Evolutionary conservation across 371 early-diverging fungal species (phyloP).

Genomic region (Nematocida parisii): DNA sequence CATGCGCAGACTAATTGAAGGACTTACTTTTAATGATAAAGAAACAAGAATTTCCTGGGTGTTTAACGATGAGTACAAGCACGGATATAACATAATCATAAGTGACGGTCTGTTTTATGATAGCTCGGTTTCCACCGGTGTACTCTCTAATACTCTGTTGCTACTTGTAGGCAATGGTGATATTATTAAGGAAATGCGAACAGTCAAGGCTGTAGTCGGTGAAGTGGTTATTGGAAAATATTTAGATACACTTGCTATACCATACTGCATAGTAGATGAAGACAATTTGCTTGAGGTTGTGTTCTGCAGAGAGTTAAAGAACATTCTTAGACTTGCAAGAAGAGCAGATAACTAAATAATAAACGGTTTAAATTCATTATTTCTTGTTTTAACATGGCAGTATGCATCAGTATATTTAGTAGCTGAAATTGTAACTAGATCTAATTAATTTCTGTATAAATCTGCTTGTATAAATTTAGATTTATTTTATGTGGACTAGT

Average conservation of each 20-base stretch:
- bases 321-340: constrained; percentile 23
- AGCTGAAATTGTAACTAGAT: not conserved
- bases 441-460: not conserved
- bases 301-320: constrained; percentile 51
- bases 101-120: constrained; percentile 58
- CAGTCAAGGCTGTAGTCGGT: constrained; percentile 45
- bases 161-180: constrained; percentile 30
- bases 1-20: constrained; percentile 29
- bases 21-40: constrained; percentile 52
- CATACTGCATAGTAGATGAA: constrained; percentile 55
- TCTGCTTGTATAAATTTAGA: not conserved
- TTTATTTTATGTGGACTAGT: not conserved
- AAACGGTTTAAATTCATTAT: not conserved
- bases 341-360: not conserved
- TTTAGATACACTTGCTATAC: constrained; percentile 48
- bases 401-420: too few species aligned
- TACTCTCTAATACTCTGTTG: constrained; percentile 44
- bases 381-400: too few species aligned
- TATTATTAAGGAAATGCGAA: constrained; percentile 55
- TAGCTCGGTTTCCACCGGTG: constrained; percentile 10
- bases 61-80: constrained; percentile 33
- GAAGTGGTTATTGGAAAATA: constrained; percentile 57
- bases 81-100: constrained; percentile 48
- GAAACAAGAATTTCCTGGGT: constrained; percentile 49
- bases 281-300: constrained; percentile 28